A percentile compares a stretch with the other conserved stretches of the same genome.
phyloP scores from a whole-genome alignment of 805 yeast species.

The Millerozyma miso region DNA sequence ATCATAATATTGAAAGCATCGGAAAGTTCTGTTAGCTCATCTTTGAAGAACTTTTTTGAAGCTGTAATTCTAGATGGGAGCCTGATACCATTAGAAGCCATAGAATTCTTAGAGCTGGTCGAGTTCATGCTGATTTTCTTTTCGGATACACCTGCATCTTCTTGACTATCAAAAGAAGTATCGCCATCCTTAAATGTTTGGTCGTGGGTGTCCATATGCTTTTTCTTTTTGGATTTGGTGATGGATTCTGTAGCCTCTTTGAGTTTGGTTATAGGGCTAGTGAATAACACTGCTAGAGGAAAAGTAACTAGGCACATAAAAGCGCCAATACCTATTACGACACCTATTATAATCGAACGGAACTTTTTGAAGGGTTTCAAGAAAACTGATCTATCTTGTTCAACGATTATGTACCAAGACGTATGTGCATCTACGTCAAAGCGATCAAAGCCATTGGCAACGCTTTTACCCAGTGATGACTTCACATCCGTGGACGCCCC shows the following conservation, averaged over 20 bases:
- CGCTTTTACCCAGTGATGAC: constrained; percentile 16
- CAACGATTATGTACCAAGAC: constrained; percentile 70
- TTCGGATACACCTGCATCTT: constrained; percentile 19
- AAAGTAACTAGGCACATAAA: constrained; percentile 72
- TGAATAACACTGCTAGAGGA: constrained; percentile 80
- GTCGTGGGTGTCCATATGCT: constrained; percentile 12
- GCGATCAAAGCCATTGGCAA: constrained; percentile 34
- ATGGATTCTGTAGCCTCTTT: constrained; percentile 80
- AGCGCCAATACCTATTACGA: constrained; percentile 73
- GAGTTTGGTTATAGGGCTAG: constrained; percentile 72
- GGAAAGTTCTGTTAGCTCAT: constrained; percentile 83
- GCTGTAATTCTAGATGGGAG: constrained; percentile 34
- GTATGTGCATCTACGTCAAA: constrained; percentile 29
- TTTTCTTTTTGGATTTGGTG: constrained; percentile 38
- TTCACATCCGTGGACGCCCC: constrained; percentile 29
- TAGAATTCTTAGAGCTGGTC: constrained; percentile 35
- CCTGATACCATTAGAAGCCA: constrained; percentile 34
- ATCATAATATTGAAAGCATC: constrained; percentile 91
- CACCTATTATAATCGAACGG: constrained; percentile 68
- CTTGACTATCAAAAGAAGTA: constrained; percentile 8
- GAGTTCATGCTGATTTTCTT: constrained; percentile 32
- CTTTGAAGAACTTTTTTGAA: constrained; percentile 52
- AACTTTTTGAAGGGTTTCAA: constrained; percentile 59
- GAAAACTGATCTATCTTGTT: constrained; percentile 57
- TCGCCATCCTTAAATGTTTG: constrained; percentile 1